Evolutionary conservation across 192 early-diverging fungal genomes (phyloP), one percentile per base, ranked within the genome.

Genomic region (Coemansia sp.): DNA sequence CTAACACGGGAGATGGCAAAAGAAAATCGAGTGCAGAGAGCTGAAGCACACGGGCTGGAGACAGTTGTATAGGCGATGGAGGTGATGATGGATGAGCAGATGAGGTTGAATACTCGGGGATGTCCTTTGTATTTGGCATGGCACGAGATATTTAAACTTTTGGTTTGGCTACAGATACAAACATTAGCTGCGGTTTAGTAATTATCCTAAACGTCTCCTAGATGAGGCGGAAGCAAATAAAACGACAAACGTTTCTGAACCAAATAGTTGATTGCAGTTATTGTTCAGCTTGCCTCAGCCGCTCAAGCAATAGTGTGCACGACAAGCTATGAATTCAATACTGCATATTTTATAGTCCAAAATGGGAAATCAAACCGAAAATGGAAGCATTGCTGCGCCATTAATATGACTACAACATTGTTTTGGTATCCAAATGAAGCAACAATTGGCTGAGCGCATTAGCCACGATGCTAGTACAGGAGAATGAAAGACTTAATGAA

Each of bases 21-120:
- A 53, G 33, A 21, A 39, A 53, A 33, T 53, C 51, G 3, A 53
- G 52, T 4, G 52, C 52, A 14, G 48, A 50, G 52, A 38, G 37
- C 52, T 3, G 24, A 27, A 24, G 48, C 0, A 4, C 12, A 25
- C 12, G 9, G 23, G 48, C 5, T 37, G 25, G 13, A 1, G 15
- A 50, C n/a, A n/a, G 0, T 25, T 10, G 48, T 18, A 18, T 19
- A 47, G 18, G 45, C 21, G 45, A 47, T 11, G 48, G n/a, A 12
- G 48, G 0, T 9, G 48, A 25, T 15, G 48, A 27, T 30, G 18
- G 24, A 30, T 4, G 14, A 0, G n/a, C 48, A 27, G 48, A 1
- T n/a, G 48, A 3, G 4, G 4, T 19, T 44, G 19, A 25, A 27
- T 4, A 15, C 9, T 37, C 34, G 34, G 34, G 34, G 1, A 2